Evolutionary conservation across 306 rosid species (phyloP), one percentile per base, ranked within the genome.

Genomic region (Parietaria judaica): DNA sequence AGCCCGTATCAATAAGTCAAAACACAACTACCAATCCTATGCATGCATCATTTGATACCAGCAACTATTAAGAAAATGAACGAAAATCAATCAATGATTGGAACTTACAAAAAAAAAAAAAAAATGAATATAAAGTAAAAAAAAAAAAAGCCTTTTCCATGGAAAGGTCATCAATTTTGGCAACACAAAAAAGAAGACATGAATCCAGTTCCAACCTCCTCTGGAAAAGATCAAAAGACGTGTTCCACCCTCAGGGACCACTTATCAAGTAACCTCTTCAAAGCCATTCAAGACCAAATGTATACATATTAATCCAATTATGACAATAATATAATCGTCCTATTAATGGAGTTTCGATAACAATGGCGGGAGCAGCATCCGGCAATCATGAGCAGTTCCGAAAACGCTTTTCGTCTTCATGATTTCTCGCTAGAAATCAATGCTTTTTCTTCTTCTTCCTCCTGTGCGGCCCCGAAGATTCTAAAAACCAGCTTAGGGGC

Each of bases 401-500:
- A 56, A 44, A 59, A 7, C 16, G 47, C 56, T 36, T 43, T 70
- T 51, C 52, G 50, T 11, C n/a, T 17, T 49, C 66, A 50, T 16
- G 11, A 8, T 11, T 23, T 3, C 69, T 44, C 75, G 44, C 53
- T 64, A 49, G 53, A 56, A 47, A 64, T 54, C 56, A 56, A 6
- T 10, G 12, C 68, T 66, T 50, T 70, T 59, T 44, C 13, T 48
- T 52, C 65, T 43, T 14, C 72, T 67, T 45, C 74, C 65, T 45
- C 13, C 51, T 54, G 66, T 47, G 72, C 70, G 75, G 75, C 90
- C 82, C 86, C 86, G 64, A 78, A 82, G 82, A 75, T 72, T 74
- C 68, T 52, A 71, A 75, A 84, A 79, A 64, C 65, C 78, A 73
- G 66, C 84, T 66, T 75, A 69, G 86, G 84, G 79, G 81, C 78